These are phyloP conservation scores for Cyclotella atomus DNA, from an alignment of 108 stramenopile species.

Conservation along the genomic window DNA sequence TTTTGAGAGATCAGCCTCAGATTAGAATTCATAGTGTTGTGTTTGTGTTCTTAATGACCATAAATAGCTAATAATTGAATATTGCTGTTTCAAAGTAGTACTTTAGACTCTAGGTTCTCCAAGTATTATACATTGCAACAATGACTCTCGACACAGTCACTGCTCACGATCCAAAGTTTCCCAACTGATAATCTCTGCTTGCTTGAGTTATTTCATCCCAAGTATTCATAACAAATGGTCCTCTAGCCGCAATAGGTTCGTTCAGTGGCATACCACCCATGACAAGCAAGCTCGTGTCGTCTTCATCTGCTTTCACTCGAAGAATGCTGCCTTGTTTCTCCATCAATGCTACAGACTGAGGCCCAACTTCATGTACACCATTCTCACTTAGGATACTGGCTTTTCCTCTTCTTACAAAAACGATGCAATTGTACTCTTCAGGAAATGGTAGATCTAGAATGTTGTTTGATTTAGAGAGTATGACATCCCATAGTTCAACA, in stretches of 20 bases:
- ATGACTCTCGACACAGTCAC: too few relatives aligned
- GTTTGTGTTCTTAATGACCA: too few relatives aligned
- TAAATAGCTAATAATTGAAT: too few relatives aligned
- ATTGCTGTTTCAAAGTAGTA: neutral
- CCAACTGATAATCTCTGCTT: slow-evolving; percentile 76
- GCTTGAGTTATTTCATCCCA: slow-evolving; percentile 83
- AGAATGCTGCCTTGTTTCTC: slow-evolving; percentile 52
- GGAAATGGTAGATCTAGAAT: slow-evolving; percentile 73
- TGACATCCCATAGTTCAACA: slow-evolving; percentile 85
- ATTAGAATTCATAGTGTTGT: too few relatives aligned
- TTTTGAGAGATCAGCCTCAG: too few relatives aligned
- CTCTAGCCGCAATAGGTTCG: slow-evolving; percentile 89
- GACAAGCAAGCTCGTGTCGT: slow-evolving; percentile 68
- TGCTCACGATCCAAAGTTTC: slow-evolving; percentile 55
- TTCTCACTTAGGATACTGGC: slow-evolving; percentile 57
- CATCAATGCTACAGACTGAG: slow-evolving; percentile 85
- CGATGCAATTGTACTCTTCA: slow-evolving; percentile 72
- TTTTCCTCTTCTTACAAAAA: slow-evolving; percentile 74
- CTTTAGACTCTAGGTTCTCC: neutral
- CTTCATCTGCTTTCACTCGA: slow-evolving; percentile 46
- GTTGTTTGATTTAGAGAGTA: slow-evolving; percentile 43
- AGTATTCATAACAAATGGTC: slow-evolving; percentile 97
- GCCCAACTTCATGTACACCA: slow-evolving; percentile 45
- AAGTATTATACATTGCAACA: too few relatives aligned
- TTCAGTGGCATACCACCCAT: slow-evolving; percentile 82